Evolutionary conservation across 1,139 yeast species (phyloP).

Genomic region (Yamadazyma jaroonii): DNA sequence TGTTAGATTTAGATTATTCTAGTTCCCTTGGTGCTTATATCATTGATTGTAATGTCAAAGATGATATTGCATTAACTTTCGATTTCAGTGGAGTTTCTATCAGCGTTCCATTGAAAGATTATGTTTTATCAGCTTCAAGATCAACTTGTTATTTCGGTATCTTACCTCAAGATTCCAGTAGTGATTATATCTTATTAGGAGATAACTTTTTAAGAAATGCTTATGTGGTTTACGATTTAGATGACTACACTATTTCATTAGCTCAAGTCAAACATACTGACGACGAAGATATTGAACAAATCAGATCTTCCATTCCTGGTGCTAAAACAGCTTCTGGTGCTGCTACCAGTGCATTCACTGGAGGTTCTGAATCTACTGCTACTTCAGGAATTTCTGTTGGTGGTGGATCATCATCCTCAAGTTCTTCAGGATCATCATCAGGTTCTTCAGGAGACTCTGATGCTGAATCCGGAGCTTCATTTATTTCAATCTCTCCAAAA

Average conservation of each 20-base stretch:
- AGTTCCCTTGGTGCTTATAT: conserved; percentile 21
- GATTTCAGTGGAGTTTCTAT: conserved; percentile 40
- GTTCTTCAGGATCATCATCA: too few relatives aligned
- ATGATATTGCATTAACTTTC: conserved; percentile 22
- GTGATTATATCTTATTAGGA: conserved; percentile 47
- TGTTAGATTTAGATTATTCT: conserved; percentile 25
- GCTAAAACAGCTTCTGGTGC: conserved; percentile 13
- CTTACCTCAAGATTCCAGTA: conserved; percentile 19
- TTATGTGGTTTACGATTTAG: conserved; percentile 77
- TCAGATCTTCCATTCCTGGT: conserved; percentile 12
- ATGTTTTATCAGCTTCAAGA: conserved; percentile 18
- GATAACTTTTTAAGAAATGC: conserved; percentile 73
- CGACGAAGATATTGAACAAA: conserved; percentile 42
- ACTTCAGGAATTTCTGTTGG: neutral
- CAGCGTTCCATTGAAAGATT: conserved; percentile 31
- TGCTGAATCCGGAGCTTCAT: neutral
- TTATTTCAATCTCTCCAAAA: neutral
- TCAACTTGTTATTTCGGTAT: conserved; percentile 30
- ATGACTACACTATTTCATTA: conserved; percentile 57
- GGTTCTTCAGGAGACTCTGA: neutral
- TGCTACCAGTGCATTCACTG: conserved; percentile 13
- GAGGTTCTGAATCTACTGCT: conserved; percentile 12
- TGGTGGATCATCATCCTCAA: neutral
- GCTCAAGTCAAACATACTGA: conserved; percentile 55
- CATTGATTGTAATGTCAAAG: conserved; percentile 20